Conservation (phyloP, 1,284 basidiomycete genomes). For the Pseudozyma tsukubaensis region DNA sequence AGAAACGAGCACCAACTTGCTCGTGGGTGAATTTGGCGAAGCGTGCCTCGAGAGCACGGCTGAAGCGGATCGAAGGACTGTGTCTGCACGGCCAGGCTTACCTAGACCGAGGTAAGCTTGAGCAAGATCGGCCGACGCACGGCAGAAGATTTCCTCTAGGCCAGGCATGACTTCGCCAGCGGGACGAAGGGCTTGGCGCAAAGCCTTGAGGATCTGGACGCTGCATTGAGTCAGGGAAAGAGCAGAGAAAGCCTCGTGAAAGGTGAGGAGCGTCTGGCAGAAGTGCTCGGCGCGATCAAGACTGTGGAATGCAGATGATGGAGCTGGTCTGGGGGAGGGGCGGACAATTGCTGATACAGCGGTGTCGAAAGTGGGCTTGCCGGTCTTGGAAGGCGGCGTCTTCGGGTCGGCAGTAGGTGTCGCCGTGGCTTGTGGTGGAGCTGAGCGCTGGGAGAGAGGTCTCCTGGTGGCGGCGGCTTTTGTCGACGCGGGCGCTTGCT, state of each 20-base stretch:
- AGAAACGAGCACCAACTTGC: constrained; percentile 20
- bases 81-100: constrained; percentile 24
- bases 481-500: constrained; percentile 4
- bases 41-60: constrained; percentile 8
- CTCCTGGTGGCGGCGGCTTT: constrained; percentile 13
- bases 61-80: constrained; percentile 26
- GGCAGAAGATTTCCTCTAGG: constrained; percentile 30
- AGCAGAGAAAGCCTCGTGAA: constrained; percentile 43
- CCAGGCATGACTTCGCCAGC: constrained; percentile 13
- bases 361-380: constrained; percentile 18
- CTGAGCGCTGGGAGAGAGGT: constrained; percentile 21
- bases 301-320: not conserved
- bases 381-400: constrained; percentile 30
- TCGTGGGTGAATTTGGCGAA: constrained; percentile 8
- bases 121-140: constrained; percentile 35
- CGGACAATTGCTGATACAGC: not conserved
- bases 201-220: constrained; percentile 45
- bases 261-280: constrained; percentile 32
- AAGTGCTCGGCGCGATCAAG: constrained; percentile 38
- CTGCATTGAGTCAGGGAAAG: constrained; percentile 41
- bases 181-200: constrained; percentile 30
- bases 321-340: not conserved
- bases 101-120: constrained; percentile 40
- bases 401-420: constrained; percentile 12
- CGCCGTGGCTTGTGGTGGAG: constrained; percentile 25